Evolutionary conservation across 139 green algal genomes (phyloP).

Genomic region (Tetradesmus lagerheimii): DNA sequence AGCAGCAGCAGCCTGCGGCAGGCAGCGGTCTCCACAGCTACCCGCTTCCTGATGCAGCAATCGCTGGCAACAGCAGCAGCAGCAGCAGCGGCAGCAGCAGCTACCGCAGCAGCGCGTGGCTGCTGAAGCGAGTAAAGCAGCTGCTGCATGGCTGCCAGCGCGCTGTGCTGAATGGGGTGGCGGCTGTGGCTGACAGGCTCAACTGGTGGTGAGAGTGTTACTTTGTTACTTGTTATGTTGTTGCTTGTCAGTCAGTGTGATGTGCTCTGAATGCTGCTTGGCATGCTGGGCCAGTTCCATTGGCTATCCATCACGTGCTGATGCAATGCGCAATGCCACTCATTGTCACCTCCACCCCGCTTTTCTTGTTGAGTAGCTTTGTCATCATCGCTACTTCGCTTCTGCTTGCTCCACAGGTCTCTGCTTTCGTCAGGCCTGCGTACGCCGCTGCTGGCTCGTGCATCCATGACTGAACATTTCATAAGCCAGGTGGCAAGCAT

Average conservation of each 20-base stretch:
- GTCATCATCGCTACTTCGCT: too few species aligned
- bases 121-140: not conserved
- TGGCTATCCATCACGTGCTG: not conserved
- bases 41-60: not conserved
- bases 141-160: not conserved
- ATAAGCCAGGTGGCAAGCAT: too few species aligned
- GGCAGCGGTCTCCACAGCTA: not conserved
- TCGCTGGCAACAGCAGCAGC: not conserved
- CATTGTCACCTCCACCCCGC: too few species aligned
- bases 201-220: constrained; percentile 2
- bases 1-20: not conserved
- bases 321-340: not conserved
- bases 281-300: too few species aligned
- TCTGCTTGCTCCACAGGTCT: not conserved
- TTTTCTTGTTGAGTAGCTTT: too few species aligned
- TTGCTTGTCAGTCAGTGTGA: not conserved
- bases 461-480: too few species aligned
- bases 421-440: not conserved
- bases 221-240: not conserved
- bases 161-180: not conserved
- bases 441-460: not conserved
- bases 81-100: constrained; percentile 10
- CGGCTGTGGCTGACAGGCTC: constrained; percentile 7
- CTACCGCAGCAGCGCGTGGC: not conserved
- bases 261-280: not conserved